Evolutionary conservation across 2,329 filamentous ascomycete species (phyloP), one percentile per base, ranked within the genome.

Genomic region (Akanthomyces muscarius): DNA sequence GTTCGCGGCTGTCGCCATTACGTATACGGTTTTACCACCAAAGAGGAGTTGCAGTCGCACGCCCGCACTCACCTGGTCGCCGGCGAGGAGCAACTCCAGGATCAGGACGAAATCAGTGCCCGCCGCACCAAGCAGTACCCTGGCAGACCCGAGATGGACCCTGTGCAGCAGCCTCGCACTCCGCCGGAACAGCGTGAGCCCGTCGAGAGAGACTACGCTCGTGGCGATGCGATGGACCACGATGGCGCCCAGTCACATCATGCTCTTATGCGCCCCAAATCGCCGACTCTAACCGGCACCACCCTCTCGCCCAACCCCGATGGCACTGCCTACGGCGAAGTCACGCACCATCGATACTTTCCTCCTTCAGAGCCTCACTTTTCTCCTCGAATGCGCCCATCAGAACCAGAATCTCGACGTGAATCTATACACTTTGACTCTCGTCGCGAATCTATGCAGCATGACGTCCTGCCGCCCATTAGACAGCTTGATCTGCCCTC

Each of bases 1-100:
- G 76, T 85, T 65, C 80, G 85, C 59, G 76, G 76, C 62, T 86
- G 84, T 68, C 72, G 83, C 64, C 80, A 83, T 70, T 86, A 85
- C 71, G 80, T 86, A 44, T 86, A 86, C 66, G 84, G 84, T 36
- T 85, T 86, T 68, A 69, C 75, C 42, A 80, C 77, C 63, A 75
- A 74, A 44, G 74, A 81, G 59, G 83, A 85, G 65, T 78, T 82
- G 59, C 81, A 85, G 62, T 75, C 75, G 42, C 84, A 86, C 69
- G 69, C 76, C 47, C 77, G 74, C 65, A 75, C 81, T 61, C 83
- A 86, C 70, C 53, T 72, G 73, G 25, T 67, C 70, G 16, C 68
- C 65, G 58, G 38, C 21, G 50, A 60, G 65, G 28, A 82, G 81
- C 67, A 74, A 66, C 79, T 79, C 3, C 79, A 61, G 42, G 50